phyloP scores from a whole-genome alignment of 768 basidiomycete species.

The Hortiboletus campestris region DNA sequence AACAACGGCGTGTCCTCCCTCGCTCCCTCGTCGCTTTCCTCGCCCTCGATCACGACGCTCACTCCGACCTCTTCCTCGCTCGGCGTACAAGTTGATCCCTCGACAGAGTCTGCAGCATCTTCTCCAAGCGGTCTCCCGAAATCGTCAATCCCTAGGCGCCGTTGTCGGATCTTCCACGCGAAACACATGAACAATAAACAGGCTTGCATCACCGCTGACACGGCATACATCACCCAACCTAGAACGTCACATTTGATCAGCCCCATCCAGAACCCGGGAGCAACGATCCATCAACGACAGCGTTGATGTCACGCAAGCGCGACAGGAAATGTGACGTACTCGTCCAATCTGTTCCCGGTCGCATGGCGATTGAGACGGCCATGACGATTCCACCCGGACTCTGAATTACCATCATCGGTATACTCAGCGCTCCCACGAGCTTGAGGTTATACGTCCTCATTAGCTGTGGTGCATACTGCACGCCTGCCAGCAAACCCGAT shows the following conservation, averaged over 20 bases:
- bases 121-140: slow-evolving; percentile 63
- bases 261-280: too few relatives aligned
- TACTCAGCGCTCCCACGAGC: slow-evolving; percentile 89
- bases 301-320: not conserved
- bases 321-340: slow-evolving; percentile 42
- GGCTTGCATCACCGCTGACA: slow-evolving; percentile 83
- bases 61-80: slow-evolving; percentile 12
- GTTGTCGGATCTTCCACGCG: slow-evolving; percentile 79
- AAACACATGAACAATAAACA: slow-evolving; percentile 83
- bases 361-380: slow-evolving; percentile 75
- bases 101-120: not conserved
- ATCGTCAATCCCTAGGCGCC: slow-evolving; percentile 75
- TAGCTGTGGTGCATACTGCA: slow-evolving; percentile 91
- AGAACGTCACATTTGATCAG: not conserved
- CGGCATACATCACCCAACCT: slow-evolving; percentile 82
- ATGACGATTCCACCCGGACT: slow-evolving; percentile 88
- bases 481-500: slow-evolving; percentile 70
- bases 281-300: too few relatives aligned
- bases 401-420: slow-evolving; percentile 96
- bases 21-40: slow-evolving; percentile 1
- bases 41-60: slow-evolving; percentile 23
- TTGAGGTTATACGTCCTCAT: slow-evolving; percentile 71
- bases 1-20: slow-evolving; percentile 25
- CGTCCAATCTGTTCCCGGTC: slow-evolving; percentile 84
- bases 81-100: not conserved